Base-by-base conservation (phyloP, 2,329 filamentous ascomycete species). In the Chaetothyriales sp. region DNA sequence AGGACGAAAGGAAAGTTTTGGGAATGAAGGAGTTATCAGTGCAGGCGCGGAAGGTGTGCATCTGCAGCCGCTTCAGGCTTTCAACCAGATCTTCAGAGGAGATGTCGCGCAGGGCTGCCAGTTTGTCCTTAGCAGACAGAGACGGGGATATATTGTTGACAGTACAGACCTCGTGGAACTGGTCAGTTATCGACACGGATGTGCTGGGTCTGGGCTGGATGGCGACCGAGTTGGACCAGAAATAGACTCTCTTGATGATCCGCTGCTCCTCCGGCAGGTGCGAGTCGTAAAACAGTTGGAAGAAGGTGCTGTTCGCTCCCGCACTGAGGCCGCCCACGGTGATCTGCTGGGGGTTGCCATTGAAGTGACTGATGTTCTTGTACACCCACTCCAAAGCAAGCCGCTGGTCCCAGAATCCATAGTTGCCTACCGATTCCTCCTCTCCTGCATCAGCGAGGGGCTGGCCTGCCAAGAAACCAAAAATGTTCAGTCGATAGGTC, bases 321-420 rank as follows among this genome's bases (percentile, higher is more conserved):
- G 71, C 71, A 49, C 68, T 71, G 3, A 68, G 62, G 3, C 68
- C 71, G 2, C 65, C 67, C 1, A 72, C 63, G 0, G 69, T 74
- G 43, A 76, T 67, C 49, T 71, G 69, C n/a, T 57, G 52, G 0
- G 67, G 52, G 54, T 76, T 68, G 2, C 73, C 74, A 7, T 68
- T 68, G 51, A 75, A 75, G 18, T 60, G 51, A 2, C 60, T 55
- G 46, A 77, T 73, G 53, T 76, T 70, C 5, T 68, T 60, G 32
- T 72, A 64, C 0, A 74, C 68, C 75, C 75, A 78, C 57, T 75
- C 65, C 7, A 75, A 60, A 0, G 73, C 74, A 10, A 71, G 61
- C 1, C 70, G 62, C 54, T 77, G 73, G 53, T 78, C 75, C 58
- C 67, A 69, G 0, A 72, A 61, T 1, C 70, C 70, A 53, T 65